These are phyloP conservation scores for Talaromyces amestolkiae DNA, from an alignment of 2,329 filamentous ascomycete genomes.

Conservation along the genomic window DNA sequence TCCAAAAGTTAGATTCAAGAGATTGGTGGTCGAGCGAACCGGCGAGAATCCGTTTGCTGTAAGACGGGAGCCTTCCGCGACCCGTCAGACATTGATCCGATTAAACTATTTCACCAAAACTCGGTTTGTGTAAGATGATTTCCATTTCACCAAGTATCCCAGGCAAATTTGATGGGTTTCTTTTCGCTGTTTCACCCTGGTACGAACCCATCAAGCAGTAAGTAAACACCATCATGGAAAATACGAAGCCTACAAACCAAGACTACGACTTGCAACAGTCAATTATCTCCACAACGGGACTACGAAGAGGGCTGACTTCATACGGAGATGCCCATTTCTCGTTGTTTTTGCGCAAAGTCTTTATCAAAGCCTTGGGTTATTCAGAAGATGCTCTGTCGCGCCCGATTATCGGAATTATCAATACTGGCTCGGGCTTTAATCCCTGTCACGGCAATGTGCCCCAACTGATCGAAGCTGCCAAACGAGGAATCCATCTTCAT, in stretches of 20 bases:
- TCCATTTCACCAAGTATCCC: not conserved
- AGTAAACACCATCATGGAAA: not conserved
- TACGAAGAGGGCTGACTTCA: constrained; percentile 63
- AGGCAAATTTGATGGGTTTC: not conserved
- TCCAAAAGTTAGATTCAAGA: too few species aligned
- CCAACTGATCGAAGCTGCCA: constrained; percentile 68
- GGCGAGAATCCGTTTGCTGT: not conserved
- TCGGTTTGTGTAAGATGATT: not conserved
- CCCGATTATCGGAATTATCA: constrained; percentile 72
- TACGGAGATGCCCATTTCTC: constrained; percentile 75
- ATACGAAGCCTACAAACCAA: not conserved
- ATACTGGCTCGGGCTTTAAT: constrained; percentile 71
- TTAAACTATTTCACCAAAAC: not conserved
- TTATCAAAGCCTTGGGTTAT: constrained; percentile 74
- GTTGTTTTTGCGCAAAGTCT: constrained; percentile 70
- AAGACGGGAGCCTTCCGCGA: not conserved
- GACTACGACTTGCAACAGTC: not conserved
- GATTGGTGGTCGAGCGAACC: not conserved
- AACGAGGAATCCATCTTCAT: constrained; percentile 64
- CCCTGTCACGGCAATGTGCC: constrained; percentile 71
- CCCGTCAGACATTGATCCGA: not conserved
- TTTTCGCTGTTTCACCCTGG: not conserved
- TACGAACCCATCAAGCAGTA: not conserved
- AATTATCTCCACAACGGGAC: constrained; percentile 45
- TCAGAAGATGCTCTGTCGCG: constrained; percentile 67